Evolutionary conservation across 2,329 filamentous ascomycete genomes (phyloP), one percentile per base, ranked within the genome.

Genomic region (Fusarium devonianum): DNA sequence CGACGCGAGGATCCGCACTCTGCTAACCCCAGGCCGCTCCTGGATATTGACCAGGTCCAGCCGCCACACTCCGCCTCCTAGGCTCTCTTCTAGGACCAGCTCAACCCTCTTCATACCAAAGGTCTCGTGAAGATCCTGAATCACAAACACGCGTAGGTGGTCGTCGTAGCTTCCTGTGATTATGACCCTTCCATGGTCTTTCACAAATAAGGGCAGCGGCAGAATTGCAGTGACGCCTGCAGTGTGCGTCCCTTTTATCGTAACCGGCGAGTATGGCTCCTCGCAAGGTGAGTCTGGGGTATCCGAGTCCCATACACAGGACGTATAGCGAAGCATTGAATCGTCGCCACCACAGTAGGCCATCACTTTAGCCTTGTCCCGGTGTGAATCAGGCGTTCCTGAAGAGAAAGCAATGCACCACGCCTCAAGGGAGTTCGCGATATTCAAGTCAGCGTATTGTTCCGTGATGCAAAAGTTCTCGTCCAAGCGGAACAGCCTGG

Each of bases 81-180:
- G 78, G 40, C 88, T 78, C 40, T 79, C 62, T 51, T 91, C 85
- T 0, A 83, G 79, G 5, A 92, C 78, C 3, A 87, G 72, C 22
- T 76, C 76, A 1, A 75, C 70, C 34, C 73, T 75, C 38, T 73
- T 71, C 41, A 68, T 59, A 16, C 75, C 68, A 58, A 78, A 76
- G 0, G 72, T 71, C 19, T 64, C 58, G 29, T 73, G 62, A 3
- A 73, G 69, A 9, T 77, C 72, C 18, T 73, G 68, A 9, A 84
- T 73, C 1, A 78, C 69, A 37, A 89, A 80, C 2, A 96, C 76
- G 10, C 93, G 83, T 13, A 97, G 76, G 53, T 80, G 78, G 63
- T 97, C 92, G 64, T 97, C 94, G 66, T 97, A 99, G 67, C 90
- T 95, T 4, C 94, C 94, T 0, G 92, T 97, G 3, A 96, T 65